Conservation (phyloP, 2,329 filamentous ascomycete genomes). For the Aspergillus tubingensis region DNA sequence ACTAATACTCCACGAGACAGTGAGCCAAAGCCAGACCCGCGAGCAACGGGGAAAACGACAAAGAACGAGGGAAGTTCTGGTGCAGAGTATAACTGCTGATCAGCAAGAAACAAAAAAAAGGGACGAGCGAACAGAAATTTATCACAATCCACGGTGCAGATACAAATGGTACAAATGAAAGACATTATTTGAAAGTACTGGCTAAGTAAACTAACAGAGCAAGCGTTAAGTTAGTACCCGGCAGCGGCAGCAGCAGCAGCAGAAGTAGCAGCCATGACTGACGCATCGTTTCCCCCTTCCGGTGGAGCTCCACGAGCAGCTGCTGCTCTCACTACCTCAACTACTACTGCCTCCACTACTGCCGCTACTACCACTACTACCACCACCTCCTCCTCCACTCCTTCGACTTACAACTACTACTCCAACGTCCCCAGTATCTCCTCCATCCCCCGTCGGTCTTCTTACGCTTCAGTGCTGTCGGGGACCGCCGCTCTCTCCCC, state of each 20-base stretch:
- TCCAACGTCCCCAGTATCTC: slow-evolving; percentile 36
- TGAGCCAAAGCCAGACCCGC: too few species aligned
- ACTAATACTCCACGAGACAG: background rate
- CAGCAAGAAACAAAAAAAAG: too few species aligned
- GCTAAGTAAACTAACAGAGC: too few species aligned
- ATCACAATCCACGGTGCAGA: too few species aligned
- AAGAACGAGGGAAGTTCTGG: too few species aligned
- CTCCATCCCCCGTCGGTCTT: slow-evolving; percentile 55
- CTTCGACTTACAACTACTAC: slow-evolving; percentile 36
- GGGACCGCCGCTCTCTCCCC: slow-evolving; percentile 49
- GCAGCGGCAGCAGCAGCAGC: slow-evolving; percentile 17
- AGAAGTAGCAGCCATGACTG: slow-evolving; percentile 39
- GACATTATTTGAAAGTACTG: too few species aligned
- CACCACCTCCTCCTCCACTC: slow-evolving; percentile 26
- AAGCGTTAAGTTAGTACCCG: too few species aligned
- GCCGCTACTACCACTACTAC: slow-evolving; percentile 19
- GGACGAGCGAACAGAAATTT: too few species aligned
- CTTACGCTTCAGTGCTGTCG: slow-evolving; percentile 64
- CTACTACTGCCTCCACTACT: background rate
- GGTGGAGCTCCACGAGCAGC: slow-evolving; percentile 41
- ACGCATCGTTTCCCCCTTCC: slow-evolving; percentile 45
- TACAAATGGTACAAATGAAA: too few species aligned
- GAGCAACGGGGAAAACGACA: too few species aligned
- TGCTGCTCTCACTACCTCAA: slow-evolving; percentile 8
- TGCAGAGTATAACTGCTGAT: too few species aligned